phyloP scores from a whole-genome alignment of 768 basidiomycete species.

The Phallus indusiatus region DNA sequence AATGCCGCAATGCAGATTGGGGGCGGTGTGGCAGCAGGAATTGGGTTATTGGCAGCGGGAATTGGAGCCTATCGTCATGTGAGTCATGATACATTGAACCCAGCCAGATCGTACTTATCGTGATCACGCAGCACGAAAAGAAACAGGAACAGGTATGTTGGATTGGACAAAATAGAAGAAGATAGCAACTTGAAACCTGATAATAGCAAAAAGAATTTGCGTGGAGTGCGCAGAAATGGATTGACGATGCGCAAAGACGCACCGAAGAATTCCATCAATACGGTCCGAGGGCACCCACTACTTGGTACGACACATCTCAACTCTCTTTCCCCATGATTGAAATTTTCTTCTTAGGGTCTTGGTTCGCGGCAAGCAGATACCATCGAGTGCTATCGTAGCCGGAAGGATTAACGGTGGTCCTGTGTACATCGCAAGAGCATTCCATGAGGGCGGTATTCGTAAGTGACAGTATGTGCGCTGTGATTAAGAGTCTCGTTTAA shows the following conservation, averaged over 20 bases:
- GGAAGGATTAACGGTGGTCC: constrained; percentile 25
- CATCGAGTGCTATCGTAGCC: not conserved
- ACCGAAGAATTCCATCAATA: constrained; percentile 37
- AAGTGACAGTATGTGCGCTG: constrained; percentile 14
- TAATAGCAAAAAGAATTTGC: constrained; percentile 38
- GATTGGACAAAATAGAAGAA: not conserved
- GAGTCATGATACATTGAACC: not conserved
- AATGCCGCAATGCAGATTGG: constrained; percentile 36
- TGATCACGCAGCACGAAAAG: constrained; percentile 32
- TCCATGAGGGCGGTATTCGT: constrained; percentile 50
- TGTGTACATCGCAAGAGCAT: constrained; percentile 53
- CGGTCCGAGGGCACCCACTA: constrained; percentile 37
- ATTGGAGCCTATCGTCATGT: constrained; percentile 37
- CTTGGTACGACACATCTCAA: constrained; percentile 32
- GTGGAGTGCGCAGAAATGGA: constrained; percentile 48
- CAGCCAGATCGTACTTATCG: not conserved
- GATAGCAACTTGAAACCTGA: not conserved
- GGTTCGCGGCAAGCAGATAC: constrained; percentile 39
- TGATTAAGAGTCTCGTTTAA: not conserved
- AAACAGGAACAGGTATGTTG: constrained; percentile 44
- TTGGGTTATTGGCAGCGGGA: constrained; percentile 43
- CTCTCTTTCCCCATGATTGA: constrained; percentile 22
- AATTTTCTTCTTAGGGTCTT: constrained; percentile 52
- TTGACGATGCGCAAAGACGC: constrained; percentile 44
- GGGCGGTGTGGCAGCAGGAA: constrained; percentile 50